A percentile compares a stretch with the other conserved stretches of the same genome.
phyloP scores from a whole-genome alignment of 768 basidiomycete species.

The Termitomyces sp. region DNA sequence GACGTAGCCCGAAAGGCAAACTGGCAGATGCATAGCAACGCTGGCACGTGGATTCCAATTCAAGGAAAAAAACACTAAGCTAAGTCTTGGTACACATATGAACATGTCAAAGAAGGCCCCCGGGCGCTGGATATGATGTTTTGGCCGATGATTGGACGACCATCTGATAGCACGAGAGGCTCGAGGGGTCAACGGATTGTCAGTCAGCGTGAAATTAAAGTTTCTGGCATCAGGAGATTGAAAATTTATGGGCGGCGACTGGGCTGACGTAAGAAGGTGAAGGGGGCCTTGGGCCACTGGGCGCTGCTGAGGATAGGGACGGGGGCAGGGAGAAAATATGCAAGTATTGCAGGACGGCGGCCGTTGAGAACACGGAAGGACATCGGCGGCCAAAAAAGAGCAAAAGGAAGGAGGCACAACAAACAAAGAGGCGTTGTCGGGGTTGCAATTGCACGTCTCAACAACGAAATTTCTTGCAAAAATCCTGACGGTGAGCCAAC shows the following conservation, averaged over 20 bases:
- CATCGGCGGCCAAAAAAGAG: not conserved
- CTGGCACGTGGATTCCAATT: not conserved
- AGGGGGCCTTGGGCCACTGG: not conserved
- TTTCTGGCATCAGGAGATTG: constrained; percentile 2
- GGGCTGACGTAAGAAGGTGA: constrained; percentile 15
- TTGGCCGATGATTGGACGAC: not conserved
- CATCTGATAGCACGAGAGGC: not conserved
- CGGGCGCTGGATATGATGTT: not conserved
- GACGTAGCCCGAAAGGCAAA: not conserved
- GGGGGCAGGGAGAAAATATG: not conserved
- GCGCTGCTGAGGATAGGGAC: not conserved
- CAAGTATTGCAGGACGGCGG: not conserved
- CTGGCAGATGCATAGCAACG: not conserved
- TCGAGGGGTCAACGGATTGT: not conserved
- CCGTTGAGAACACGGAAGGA: not conserved
- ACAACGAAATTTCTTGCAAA: constrained; percentile 50
- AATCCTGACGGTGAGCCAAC: constrained; percentile 65
- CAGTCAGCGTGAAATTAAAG: not conserved
- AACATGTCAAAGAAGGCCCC: constrained; percentile 6
- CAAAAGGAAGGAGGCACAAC: constrained; percentile 17
- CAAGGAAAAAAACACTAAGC: not conserved
- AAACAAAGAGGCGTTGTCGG: constrained; percentile 31
- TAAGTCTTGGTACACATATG: not conserved
- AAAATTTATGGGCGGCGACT: constrained; percentile 19
- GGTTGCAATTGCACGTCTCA: constrained; percentile 32